Percentiles rank a stretch among this genome's conserved stretches.
phyloP scores from a whole-genome alignment of 2,329 filamentous ascomycete genomes.

The Epichloe hybrida region DNA sequence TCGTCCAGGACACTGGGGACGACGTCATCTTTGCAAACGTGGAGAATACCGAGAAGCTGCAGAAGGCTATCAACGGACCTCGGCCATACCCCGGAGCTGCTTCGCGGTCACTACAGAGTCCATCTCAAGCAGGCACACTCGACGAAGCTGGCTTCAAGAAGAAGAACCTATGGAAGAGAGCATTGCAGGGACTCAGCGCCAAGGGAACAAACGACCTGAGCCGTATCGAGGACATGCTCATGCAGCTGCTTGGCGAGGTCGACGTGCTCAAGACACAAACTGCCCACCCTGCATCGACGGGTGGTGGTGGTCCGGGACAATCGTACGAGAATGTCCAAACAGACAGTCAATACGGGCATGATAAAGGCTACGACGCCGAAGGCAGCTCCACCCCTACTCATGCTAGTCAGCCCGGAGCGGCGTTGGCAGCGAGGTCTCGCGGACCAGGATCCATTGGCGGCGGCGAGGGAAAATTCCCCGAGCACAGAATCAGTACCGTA shows the following conservation, averaged over 20 bases:
- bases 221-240: conserved; percentile 83
- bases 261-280: conserved; percentile 62
- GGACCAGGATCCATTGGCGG: conserved; percentile 26
- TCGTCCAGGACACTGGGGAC: conserved; percentile 73
- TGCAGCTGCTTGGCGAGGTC: conserved; percentile 83
- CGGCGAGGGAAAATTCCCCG: conserved; percentile 47
- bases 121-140: conserved; percentile 39
- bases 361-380: conserved; percentile 55
- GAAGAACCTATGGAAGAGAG: conserved; percentile 84
- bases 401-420: conserved; percentile 62
- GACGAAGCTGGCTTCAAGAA: conserved; percentile 60
- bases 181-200: conserved; percentile 78
- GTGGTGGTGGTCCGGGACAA: conserved; percentile 35
- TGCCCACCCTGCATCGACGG: conserved; percentile 23
- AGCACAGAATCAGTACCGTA: conserved; percentile 82
- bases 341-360: conserved; percentile 51
- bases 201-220: conserved; percentile 80
- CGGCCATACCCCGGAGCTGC: conserved; percentile 62
- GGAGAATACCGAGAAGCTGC: conserved; percentile 76
- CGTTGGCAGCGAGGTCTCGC: conserved; percentile 46
- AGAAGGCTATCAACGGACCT: conserved; percentile 73
- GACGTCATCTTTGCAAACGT: conserved; percentile 76
- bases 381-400: conserved; percentile 58
- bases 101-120: conserved; percentile 44
- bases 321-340: conserved; percentile 58